phyloP scores from a whole-genome alignment of 305 asterid species.

The Salvia sclarea region DNA sequence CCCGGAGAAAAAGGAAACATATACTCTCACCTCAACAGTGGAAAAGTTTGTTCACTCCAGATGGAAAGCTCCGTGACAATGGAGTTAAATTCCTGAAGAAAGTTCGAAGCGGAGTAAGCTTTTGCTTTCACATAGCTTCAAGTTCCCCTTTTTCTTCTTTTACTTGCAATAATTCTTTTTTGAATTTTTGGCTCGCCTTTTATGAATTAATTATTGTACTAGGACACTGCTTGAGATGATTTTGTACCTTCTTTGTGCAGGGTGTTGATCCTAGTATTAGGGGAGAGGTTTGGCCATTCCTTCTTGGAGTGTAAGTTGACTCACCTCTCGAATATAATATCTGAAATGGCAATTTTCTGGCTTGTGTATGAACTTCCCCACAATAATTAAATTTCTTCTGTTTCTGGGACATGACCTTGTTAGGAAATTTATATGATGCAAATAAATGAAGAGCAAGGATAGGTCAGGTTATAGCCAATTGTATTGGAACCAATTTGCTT shows the following conservation, averaged over 20 bases:
- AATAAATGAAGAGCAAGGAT: slow-evolving; percentile 17
- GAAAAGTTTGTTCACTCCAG: slow-evolving; percentile 73
- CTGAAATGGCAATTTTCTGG: not conserved
- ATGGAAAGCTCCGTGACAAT: slow-evolving; percentile 79
- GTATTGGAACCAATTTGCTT: not conserved
- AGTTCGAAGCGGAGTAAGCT: slow-evolving; percentile 95
- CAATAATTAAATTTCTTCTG: slow-evolving; percentile 1
- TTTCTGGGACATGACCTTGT: not conserved
- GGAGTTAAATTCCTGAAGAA: slow-evolving; percentile 86
- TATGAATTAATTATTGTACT: slow-evolving; percentile 9
- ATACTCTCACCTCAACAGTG: slow-evolving; percentile 78
- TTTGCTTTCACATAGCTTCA: slow-evolving; percentile 17
- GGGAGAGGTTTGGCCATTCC: slow-evolving; percentile 97
- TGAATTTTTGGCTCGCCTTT: not conserved
- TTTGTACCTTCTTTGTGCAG: slow-evolving; percentile 45
- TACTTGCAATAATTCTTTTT: not conserved
- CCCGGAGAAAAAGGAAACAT: slow-evolving; percentile 81
- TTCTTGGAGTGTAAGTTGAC: slow-evolving; percentile 92
- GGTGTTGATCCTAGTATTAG: slow-evolving; percentile 91
- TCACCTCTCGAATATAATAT: slow-evolving; percentile 27
- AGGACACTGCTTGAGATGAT: slow-evolving; percentile 21
- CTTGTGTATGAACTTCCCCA: slow-evolving; percentile 2
- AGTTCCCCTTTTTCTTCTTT: slow-evolving; percentile 6
- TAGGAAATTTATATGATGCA: not conserved
- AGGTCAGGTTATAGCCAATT: not conserved